Evolutionary conservation across 331 rosid genomes (phyloP), one percentile per base, ranked within the genome.

Genomic region (Quercus phellos): DNA sequence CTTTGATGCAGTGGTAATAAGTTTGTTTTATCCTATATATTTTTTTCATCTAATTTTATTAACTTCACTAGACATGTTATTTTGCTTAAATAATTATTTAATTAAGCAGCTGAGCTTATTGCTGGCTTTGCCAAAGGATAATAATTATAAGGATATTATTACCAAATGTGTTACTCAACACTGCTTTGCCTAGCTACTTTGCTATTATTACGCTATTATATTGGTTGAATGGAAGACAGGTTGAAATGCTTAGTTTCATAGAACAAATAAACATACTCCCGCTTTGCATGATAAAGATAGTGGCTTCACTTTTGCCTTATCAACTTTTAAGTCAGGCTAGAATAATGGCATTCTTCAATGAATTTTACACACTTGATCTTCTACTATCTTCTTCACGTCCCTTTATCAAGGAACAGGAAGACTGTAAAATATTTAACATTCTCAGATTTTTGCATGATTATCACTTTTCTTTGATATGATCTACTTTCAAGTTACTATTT

Each of bases 1-100:
- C 27, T 95, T 93, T 86, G 99, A 90, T 92, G 96, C 97, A 19
- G 97, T 95, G 99, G 99, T 95, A 90, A 88, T 79, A 60, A 34
- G 71, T 16, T 34, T 66, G 16, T 63, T 63, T 63, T 27, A 29
- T 29, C 16, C 21, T 35, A 16, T 14, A 63, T 30, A 14, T 5
- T 29, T 46, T 8, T 63, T 16, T 11, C 19, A 16, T 46, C 69
- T 63, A 61, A 14, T 29, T 29, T 16, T 5, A 63, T 29, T 2
- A 29, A 63, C 11, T 63, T 29, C 17, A 63, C 38, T 63, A 29
- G 7, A 0, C 6, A 29, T 63, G 30, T 8, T 8, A 5, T 63
- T 63, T 35, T 16, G 32, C 30, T 63, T 27, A 63, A 4, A 59
- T 9, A 55, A 60, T 32, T 50, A 26, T 13, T 73, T 77, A 58